phyloP scores from a whole-genome alignment of 345 rosid genomes.

The Xanthoceras sorbifolium region DNA sequence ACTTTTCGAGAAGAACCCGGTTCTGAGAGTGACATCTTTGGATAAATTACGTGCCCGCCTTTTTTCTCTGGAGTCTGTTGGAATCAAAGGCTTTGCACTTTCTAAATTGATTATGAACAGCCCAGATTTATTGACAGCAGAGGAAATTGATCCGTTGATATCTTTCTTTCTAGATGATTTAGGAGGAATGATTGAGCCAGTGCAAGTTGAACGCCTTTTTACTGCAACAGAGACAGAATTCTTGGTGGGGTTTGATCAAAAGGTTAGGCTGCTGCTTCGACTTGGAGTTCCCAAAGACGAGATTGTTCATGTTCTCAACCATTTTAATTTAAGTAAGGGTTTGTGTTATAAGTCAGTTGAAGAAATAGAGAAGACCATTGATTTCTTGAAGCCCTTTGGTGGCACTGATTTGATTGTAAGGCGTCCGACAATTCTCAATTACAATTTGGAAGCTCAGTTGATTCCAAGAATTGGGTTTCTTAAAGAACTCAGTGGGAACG shows the following conservation, averaged over 20 bases:
- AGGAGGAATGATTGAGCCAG: slow-evolving; percentile 51
- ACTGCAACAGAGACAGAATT: slow-evolving; percentile 38
- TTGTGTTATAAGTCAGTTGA: slow-evolving; percentile 54
- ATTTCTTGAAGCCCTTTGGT: slow-evolving; percentile 60
- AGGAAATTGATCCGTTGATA: slow-evolving; percentile 46
- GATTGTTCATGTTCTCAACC: slow-evolving; percentile 61
- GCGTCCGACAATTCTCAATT: slow-evolving; percentile 60
- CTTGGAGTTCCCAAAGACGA: slow-evolving; percentile 54
- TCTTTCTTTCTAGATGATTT: slow-evolving; percentile 47
- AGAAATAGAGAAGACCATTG: slow-evolving; percentile 57
- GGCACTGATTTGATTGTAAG: slow-evolving; percentile 57
- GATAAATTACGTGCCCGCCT: slow-evolving; percentile 41
- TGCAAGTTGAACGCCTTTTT: slow-evolving; percentile 54
- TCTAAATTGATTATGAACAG: slow-evolving; percentile 48
- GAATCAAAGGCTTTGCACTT: slow-evolving; percentile 49
- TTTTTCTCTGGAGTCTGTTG: slow-evolving; percentile 50
- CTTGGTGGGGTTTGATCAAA: slow-evolving; percentile 57
- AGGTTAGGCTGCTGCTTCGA: slow-evolving; percentile 50
- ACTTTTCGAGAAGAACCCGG: slow-evolving; percentile 44
- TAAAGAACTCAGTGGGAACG: slow-evolving; percentile 63
- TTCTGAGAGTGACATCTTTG: slow-evolving; percentile 34
- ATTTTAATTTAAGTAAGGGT: slow-evolving; percentile 57
- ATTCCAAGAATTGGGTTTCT: slow-evolving; percentile 63
- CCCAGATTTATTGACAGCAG: slow-evolving; percentile 51
- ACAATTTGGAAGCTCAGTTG: slow-evolving; percentile 61